phyloP scores from a whole-genome alignment of 2,329 filamentous ascomycete species.

The Xylariales sp. region DNA sequence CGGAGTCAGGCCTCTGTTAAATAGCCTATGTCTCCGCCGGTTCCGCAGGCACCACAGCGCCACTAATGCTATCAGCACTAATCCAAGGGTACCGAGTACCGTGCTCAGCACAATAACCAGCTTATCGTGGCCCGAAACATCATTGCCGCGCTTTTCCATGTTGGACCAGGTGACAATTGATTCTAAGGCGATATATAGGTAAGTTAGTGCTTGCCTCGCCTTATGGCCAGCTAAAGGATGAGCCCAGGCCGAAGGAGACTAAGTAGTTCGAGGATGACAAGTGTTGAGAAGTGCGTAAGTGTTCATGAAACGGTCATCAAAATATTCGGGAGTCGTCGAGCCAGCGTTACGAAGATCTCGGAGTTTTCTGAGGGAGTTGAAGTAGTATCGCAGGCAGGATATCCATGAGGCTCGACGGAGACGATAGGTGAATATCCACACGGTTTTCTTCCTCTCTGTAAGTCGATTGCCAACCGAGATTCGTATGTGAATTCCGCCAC shows the following conservation, averaged over 20 bases:
- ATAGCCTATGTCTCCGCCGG: slow-evolving; percentile 56
- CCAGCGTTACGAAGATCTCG: slow-evolving; percentile 29
- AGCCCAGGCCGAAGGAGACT: slow-evolving; percentile 9
- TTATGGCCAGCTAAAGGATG: slow-evolving; percentile 7
- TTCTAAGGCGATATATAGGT: slow-evolving; percentile 8
- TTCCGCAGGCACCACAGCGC: slow-evolving; percentile 55
- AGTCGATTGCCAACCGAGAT: not conserved
- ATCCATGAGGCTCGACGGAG: slow-evolving; percentile 23
- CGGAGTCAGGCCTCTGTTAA: slow-evolving; percentile 67
- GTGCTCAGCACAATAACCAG: slow-evolving; percentile 65
- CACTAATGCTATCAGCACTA: slow-evolving; percentile 53
- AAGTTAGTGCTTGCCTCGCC: slow-evolving; percentile 7
- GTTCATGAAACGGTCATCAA: slow-evolving; percentile 16
- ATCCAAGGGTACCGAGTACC: slow-evolving; percentile 59
- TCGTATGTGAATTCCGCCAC: not conserved
- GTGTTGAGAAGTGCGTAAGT: not conserved
- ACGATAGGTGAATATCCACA: not conserved
- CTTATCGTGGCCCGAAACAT: slow-evolving; percentile 51
- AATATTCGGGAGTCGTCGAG: slow-evolving; percentile 21
- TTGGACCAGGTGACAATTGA: slow-evolving; percentile 34
- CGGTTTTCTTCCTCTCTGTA: not conserved
- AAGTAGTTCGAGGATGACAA: not conserved
- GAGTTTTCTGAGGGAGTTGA: not conserved
- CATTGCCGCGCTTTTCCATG: slow-evolving; percentile 34
- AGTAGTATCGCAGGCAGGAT: not conserved